These are phyloP conservation scores for Spiromastix sp. DNA, from an alignment of 2,329 filamentous ascomycete genomes.

Conservation along the genomic window DNA sequence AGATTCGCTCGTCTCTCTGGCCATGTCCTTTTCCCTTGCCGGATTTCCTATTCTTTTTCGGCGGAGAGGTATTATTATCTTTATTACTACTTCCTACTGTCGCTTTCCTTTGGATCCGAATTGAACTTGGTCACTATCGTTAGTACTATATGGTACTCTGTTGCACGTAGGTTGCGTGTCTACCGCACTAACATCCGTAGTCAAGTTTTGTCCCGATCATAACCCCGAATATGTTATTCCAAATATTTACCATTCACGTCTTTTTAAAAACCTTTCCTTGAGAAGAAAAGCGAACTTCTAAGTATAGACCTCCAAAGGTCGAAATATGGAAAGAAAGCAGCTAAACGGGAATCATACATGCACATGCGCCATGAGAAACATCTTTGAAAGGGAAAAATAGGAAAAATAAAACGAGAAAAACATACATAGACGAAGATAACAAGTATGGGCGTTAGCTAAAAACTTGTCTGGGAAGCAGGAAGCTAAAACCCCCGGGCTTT, in stretches of 20 bases:
- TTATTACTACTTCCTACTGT: background rate
- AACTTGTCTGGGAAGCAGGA: no score
- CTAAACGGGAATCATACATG: background rate
- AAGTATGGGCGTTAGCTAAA: background rate
- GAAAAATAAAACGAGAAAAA: slow-evolving; percentile 14
- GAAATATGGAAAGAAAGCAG: slow-evolving; percentile 6
- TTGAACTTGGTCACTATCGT: background rate
- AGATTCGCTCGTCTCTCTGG: slow-evolving; percentile 19
- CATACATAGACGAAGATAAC: background rate
- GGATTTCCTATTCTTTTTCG: slow-evolving; percentile 1
- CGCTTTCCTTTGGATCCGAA: slow-evolving; percentile 8
- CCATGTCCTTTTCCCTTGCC: slow-evolving; percentile 9
- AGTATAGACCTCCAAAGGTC: background rate
- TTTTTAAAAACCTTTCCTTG: background rate
- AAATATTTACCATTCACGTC: no score
- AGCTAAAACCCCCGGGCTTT: no score
- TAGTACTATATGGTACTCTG: no score
- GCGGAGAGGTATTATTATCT: background rate
- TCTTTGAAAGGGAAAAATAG: slow-evolving; percentile 7
- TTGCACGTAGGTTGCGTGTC: no score
- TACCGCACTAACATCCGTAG: no score
- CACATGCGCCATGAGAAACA: no score
- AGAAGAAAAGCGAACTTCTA: background rate
- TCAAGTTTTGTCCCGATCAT: no score
- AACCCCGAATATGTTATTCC: no score